These are phyloP conservation scores for Daldinia vernicosa DNA, from an alignment of 495 filamentous ascomycete genomes.

Conservation along the genomic window DNA sequence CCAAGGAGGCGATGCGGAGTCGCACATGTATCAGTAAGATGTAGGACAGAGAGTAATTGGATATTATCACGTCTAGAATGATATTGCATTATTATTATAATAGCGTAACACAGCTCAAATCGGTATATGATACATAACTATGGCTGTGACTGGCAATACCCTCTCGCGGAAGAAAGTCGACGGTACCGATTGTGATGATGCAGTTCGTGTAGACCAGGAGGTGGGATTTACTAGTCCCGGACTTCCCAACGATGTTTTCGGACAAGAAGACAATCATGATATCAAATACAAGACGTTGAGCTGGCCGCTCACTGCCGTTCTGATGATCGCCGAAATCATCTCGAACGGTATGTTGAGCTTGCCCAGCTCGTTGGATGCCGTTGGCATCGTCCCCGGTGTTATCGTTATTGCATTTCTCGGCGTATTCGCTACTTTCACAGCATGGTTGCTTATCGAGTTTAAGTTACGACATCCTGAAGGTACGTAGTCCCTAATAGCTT, in stretches of 20 bases:
- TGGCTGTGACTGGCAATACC: conserved; percentile 14
- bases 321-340: conserved; percentile 73
- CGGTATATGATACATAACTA: background rate
- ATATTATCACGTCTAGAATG: no score
- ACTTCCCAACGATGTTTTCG: conserved; percentile 40
- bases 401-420: conserved; percentile 58
- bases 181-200: background rate
- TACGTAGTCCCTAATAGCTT: background rate
- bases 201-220: conserved; percentile 10
- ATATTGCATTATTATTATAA: background rate
- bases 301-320: conserved; percentile 62
- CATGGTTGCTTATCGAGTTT: conserved; percentile 73
- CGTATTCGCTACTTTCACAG: conserved; percentile 71
- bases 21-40: background rate
- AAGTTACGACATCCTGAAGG: conserved; percentile 60
- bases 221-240: conserved; percentile 13
- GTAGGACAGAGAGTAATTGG: background rate
- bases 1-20: background rate
- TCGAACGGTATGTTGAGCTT: conserved; percentile 68
- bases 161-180: conserved; percentile 18
- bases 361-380: conserved; percentile 61
- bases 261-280: conserved; percentile 47
- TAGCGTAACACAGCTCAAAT: background rate
- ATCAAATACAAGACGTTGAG: conserved; percentile 68
- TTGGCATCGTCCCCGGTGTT: conserved; percentile 65